These are phyloP conservation scores for Lagenaria siceraria DNA, from an alignment of 306 rosid species.

Conservation along the genomic window DNA sequence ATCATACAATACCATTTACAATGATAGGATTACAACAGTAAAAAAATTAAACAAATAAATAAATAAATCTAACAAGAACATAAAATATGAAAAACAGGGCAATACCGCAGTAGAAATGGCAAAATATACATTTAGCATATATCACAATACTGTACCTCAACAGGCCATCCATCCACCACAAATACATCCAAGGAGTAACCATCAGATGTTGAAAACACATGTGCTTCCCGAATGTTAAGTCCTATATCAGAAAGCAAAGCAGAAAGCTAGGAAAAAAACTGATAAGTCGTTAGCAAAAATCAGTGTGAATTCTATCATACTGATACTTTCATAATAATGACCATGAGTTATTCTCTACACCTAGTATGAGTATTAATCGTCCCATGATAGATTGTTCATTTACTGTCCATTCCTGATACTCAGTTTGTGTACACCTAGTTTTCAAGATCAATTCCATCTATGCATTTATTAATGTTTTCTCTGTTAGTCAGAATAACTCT, in stretches of 20 bases:
- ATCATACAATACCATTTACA: not conserved
- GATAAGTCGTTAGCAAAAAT: slow-evolving; percentile 19
- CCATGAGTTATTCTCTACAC: not conserved
- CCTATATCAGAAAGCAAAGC: slow-evolving; percentile 54
- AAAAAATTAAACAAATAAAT: not conserved
- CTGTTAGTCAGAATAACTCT: not conserved
- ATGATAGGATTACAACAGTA: too few species aligned
- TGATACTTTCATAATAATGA: not conserved
- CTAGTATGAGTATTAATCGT: not conserved
- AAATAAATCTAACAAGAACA: not conserved
- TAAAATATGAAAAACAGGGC: not conserved
- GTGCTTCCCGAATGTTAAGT: slow-evolving; percentile 59
- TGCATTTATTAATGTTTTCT: not conserved
- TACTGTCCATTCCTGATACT: not conserved
- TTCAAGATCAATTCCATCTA: not conserved
- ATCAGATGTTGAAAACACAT: slow-evolving; percentile 52
- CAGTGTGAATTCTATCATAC: not conserved
- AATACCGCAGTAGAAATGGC: not conserved
- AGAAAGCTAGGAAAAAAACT: slow-evolving; percentile 38
- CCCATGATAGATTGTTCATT: not conserved
- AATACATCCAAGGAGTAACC: slow-evolving; percentile 44
- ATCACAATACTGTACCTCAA: slow-evolving; percentile 30
- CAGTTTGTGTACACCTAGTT: not conserved
- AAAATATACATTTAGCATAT: not conserved
- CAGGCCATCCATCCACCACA: slow-evolving; percentile 65